These are phyloP conservation scores for Pseudogymnoascus sp. DNA, from an alignment of 2,329 filamentous ascomycete species.

Conservation along the genomic window DNA sequence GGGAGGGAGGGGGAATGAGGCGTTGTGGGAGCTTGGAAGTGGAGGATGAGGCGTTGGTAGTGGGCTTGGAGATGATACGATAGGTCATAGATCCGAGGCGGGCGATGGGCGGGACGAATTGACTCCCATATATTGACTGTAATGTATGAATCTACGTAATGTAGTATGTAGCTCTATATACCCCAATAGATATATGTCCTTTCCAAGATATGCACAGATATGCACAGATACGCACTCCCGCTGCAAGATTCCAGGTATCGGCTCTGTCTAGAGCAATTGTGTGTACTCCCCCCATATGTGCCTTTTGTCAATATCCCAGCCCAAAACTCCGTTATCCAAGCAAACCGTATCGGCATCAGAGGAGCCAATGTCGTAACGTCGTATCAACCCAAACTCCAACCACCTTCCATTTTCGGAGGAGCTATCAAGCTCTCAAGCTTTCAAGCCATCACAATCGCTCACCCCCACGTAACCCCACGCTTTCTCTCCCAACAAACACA, in stretches of 20 bases:
- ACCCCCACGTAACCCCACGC: neutral
- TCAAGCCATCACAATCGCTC: neutral
- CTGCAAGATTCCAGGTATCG: neutral
- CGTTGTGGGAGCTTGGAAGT: neutral
- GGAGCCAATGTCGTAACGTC: conserved; percentile 7
- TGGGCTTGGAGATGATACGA: neutral
- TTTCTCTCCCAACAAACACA: neutral
- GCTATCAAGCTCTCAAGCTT: neutral
- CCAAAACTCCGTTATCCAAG: neutral
- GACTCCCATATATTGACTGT: neutral
- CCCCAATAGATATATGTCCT: neutral
- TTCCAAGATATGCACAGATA: neutral
- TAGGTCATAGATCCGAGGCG: neutral
- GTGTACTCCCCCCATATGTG: conserved; percentile 1
- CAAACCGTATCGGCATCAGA: neutral
- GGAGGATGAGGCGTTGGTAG: no score
- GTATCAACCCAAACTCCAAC: neutral
- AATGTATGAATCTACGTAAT: conserved; percentile 3
- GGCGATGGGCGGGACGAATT: neutral
- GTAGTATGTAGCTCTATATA: neutral
- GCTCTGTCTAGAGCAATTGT: neutral
- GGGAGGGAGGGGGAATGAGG: neutral
- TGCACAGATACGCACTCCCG: neutral
- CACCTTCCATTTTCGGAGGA: neutral
- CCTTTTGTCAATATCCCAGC: neutral